A percentile compares a stretch with the other conserved stretches of the same genome.
phyloP scores from a whole-genome alignment of 2,329 filamentous ascomycete species.

The Fusarium veterinarium region DNA sequence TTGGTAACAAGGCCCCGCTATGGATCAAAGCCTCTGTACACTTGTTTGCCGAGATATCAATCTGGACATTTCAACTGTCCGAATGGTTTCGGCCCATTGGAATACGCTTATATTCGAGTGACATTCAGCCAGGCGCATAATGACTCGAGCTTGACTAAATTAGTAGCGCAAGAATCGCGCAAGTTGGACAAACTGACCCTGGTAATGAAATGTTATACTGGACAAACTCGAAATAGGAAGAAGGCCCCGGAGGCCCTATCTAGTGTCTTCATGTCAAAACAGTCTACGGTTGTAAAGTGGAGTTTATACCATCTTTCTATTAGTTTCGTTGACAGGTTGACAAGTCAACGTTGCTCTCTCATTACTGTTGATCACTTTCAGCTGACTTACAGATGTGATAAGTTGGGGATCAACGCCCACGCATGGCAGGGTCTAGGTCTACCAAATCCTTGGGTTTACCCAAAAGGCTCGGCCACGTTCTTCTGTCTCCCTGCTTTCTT shows the following conservation, averaged over 20 bases:
- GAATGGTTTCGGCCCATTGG: background rate
- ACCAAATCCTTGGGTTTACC: background rate
- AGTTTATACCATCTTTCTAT: background rate
- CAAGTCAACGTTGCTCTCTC: background rate
- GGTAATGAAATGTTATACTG: background rate
- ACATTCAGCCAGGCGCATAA: background rate
- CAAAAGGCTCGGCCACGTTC: background rate
- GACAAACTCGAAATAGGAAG: background rate
- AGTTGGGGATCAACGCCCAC: slow-evolving; percentile 7
- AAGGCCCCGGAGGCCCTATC: background rate
- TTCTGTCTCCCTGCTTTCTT: background rate
- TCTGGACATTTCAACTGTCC: background rate
- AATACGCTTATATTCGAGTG: background rate
- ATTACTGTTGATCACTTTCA: slow-evolving; percentile 4
- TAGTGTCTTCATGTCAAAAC: background rate
- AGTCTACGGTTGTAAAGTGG: background rate
- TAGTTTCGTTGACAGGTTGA: background rate
- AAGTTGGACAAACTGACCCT: background rate
- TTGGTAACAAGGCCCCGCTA: background rate
- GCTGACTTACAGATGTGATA: slow-evolving; percentile 14
- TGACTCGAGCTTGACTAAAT: background rate
- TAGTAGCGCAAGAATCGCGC: background rate
- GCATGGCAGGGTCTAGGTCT: background rate
- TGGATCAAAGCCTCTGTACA: background rate
- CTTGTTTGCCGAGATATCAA: background rate